Evolutionary conservation across 768 basidiomycete species (phyloP).

Genomic region (Leccinum boreale): DNA sequence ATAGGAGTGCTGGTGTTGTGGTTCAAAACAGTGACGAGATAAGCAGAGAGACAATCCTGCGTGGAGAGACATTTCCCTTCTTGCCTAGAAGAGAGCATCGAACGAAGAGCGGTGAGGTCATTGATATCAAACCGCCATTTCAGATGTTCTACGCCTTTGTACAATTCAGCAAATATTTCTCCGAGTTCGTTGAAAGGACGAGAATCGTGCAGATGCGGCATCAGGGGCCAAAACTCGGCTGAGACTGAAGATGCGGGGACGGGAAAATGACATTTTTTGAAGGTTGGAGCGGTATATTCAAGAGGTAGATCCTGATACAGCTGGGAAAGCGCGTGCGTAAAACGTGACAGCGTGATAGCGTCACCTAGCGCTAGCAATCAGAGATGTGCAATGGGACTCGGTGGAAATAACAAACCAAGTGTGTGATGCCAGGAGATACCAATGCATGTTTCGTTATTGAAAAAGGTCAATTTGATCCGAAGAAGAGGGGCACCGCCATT

Average conservation of each 20-base stretch:
- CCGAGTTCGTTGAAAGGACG: constrained; percentile 18
- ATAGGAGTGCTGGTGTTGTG: constrained; percentile 10
- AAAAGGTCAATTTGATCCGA: constrained; percentile 27
- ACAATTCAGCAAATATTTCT: constrained; percentile 9
- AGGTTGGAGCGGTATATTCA: constrained; percentile 19
- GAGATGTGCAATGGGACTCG: background rate
- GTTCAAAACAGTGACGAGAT: constrained; percentile 24
- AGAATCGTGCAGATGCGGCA: constrained; percentile 25
- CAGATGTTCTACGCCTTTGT: constrained; percentile 11
- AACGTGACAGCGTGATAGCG: constrained; percentile 23
- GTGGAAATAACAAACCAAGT: constrained; percentile 21
- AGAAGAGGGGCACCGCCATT: constrained; percentile 22
- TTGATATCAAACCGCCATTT: constrained; percentile 12
- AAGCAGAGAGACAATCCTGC: constrained; percentile 33
- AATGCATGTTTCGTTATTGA: constrained; percentile 24
- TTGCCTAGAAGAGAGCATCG: constrained; percentile 4
- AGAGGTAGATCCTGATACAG: constrained; percentile 23
- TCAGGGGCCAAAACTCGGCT: constrained; percentile 14
- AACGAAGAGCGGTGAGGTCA: constrained; percentile 15
- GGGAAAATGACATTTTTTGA: constrained; percentile 23
- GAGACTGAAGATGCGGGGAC: constrained; percentile 11
- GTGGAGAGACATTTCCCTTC: constrained; percentile 11
- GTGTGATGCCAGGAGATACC: constrained; percentile 36
- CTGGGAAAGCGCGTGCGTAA: constrained; percentile 30
- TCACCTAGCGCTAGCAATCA: constrained; percentile 25